Evolutionary conservation across 768 basidiomycete genomes (phyloP).

Genomic region (Pleurotus pulmonarius): DNA sequence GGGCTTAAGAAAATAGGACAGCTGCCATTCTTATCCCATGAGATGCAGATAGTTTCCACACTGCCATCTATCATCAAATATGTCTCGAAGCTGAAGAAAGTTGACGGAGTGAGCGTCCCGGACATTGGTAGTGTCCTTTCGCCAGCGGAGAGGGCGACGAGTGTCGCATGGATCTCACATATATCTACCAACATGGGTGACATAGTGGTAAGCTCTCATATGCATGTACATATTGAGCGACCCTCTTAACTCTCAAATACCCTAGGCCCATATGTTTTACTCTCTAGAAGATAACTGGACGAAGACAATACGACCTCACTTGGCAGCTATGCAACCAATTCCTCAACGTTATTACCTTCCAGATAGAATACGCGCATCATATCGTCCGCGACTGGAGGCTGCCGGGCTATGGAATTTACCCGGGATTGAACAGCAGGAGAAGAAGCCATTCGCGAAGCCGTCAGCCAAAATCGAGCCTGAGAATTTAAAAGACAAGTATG

Average conservation of each 20-base stretch:
- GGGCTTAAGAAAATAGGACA: conserved; percentile 42
- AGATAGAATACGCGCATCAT: conserved; percentile 51
- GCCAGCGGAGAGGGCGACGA: conserved; percentile 46
- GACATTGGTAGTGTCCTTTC: conserved; percentile 49
- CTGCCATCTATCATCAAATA: conserved; percentile 65
- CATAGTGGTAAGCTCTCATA: conserved; percentile 52
- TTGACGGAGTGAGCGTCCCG: conserved; percentile 21
- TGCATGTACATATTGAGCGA: no score
- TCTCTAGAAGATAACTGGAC: conserved; percentile 61
- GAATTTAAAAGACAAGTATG: conserved; percentile 33
- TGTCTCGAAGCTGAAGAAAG: conserved; percentile 44
- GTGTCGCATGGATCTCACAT: conserved; percentile 62
- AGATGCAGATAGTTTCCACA: conserved; percentile 42
- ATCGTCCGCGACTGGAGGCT: conserved; percentile 55
- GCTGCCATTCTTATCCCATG: conserved; percentile 68
- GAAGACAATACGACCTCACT: conserved; percentile 46
- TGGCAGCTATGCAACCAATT: conserved; percentile 55
- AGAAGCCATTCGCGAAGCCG: conserved; percentile 34
- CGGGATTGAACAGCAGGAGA: conserved; percentile 38
- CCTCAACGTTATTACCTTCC: conserved; percentile 79
- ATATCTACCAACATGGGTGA: conserved; percentile 64
- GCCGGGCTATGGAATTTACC: conserved; percentile 59
- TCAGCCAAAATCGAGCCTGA: conserved; percentile 26
- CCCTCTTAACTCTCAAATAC: conserved; percentile 7
- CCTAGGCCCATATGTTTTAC: conserved; percentile 62